Conservation (phyloP, 2,329 filamentous ascomycete genomes). For the Didymella segeticola region DNA sequence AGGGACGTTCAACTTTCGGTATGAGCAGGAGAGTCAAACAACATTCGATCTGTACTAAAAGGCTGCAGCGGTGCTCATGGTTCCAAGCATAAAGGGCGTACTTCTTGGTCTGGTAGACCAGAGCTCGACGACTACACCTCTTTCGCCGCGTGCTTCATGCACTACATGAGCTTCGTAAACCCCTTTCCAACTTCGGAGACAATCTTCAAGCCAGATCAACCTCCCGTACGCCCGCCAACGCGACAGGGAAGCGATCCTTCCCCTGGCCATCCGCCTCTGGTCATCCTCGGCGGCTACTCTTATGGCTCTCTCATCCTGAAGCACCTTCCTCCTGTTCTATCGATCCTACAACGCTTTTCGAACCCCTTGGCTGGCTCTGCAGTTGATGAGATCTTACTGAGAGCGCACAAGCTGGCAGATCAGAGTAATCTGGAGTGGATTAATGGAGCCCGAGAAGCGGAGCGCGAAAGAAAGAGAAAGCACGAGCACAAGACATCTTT, state of each 20-base stretch:
- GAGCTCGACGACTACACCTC: slow-evolving; percentile 85
- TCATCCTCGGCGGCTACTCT: slow-evolving; percentile 82
- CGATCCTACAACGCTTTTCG: slow-evolving; percentile 67
- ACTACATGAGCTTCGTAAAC: slow-evolving; percentile 70
- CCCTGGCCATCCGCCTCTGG: slow-evolving; percentile 20
- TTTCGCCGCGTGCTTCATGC: slow-evolving; percentile 78
- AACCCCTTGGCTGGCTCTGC: slow-evolving; percentile 61
- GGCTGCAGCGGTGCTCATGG: slow-evolving; percentile 73
- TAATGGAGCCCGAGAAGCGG: slow-evolving; percentile 28
- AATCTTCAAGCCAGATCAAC: slow-evolving; percentile 24
- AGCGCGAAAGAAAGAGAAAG: slow-evolving; percentile 26
- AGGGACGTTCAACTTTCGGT: slow-evolving; percentile 93
- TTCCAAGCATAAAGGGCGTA: slow-evolving; percentile 70
- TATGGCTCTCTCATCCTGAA: slow-evolving; percentile 86
- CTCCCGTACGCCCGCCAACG: slow-evolving; percentile 14
- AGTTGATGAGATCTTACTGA: slow-evolving; percentile 72
- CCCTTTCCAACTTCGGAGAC: slow-evolving; percentile 28
- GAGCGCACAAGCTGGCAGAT: slow-evolving; percentile 71
- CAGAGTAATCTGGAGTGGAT: slow-evolving; percentile 62
- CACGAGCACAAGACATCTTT: slow-evolving; percentile 37
- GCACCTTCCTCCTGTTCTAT: slow-evolving; percentile 66
- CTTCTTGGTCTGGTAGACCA: slow-evolving; percentile 84
- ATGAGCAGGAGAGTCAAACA: slow-evolving; percentile 22
- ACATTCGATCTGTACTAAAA: slow-evolving; percentile 3
- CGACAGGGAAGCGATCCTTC: not conserved